These are phyloP conservation scores for Suillus fuscotomentosus DNA, from an alignment of 768 basidiomycete genomes.

Conservation along the genomic window DNA sequence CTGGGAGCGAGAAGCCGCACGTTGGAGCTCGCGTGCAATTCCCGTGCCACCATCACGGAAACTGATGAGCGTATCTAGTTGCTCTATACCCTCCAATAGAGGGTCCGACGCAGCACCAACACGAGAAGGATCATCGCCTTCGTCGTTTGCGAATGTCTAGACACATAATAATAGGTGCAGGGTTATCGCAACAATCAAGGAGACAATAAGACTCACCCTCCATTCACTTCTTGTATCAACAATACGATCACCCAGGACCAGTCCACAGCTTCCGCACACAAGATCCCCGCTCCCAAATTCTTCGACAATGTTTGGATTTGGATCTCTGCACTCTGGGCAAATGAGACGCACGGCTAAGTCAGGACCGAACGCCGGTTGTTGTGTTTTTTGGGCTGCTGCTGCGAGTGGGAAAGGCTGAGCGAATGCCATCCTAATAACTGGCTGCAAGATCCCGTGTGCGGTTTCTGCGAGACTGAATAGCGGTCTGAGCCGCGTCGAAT, in stretches of 20 bases:
- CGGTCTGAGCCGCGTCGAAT: slow-evolving; percentile 7
- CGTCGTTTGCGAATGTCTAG: slow-evolving; percentile 99
- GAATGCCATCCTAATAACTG: slow-evolving; percentile 50
- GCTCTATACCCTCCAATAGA: slow-evolving; percentile 90
- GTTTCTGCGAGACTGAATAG: slow-evolving; percentile 15
- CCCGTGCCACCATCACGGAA: slow-evolving; percentile 96
- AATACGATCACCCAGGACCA: slow-evolving; percentile 93
- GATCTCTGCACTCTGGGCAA: slow-evolving; percentile 94
- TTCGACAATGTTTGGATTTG: slow-evolving; percentile 93
- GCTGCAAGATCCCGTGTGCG: slow-evolving; percentile 13
- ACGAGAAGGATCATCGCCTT: slow-evolving; percentile 99
- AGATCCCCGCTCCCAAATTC: slow-evolving; percentile 98
- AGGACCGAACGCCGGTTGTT: slow-evolving; percentile 67
- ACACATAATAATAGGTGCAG: slow-evolving; percentile 22
- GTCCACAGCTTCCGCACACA: slow-evolving; percentile 90
- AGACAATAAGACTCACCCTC: slow-evolving; percentile 61
- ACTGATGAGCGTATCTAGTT: slow-evolving; percentile 92
- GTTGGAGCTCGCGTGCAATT: slow-evolving; percentile 87
- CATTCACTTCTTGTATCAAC: slow-evolving; percentile 99
- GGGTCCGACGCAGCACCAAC: slow-evolving; percentile 96
- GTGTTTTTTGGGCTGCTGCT: slow-evolving; percentile 44
- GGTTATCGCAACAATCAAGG: slow-evolving; percentile 11
- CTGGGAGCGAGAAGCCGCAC: slow-evolving; percentile 82
- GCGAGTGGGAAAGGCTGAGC: slow-evolving; percentile 82
- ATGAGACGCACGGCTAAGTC: slow-evolving; percentile 87